Conservation (phyloP, 192 early-diverging fungal genomes). For the Backusella australiensis region DNA sequence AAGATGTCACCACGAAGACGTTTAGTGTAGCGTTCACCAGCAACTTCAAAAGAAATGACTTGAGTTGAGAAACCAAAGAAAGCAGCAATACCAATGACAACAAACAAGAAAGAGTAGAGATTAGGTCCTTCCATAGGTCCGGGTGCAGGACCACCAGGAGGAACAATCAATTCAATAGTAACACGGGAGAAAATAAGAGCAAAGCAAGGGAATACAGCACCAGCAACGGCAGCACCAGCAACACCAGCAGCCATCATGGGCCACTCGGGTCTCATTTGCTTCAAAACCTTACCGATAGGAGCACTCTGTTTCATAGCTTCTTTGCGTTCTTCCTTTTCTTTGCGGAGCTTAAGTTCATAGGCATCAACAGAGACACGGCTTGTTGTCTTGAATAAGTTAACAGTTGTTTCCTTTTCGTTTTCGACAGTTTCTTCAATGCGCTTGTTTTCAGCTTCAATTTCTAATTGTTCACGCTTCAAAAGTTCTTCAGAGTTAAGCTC, state of each 20-base stretch:
- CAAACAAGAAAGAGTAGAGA: constrained; percentile 40
- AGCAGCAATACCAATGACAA: constrained; percentile 59
- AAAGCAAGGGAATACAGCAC: constrained; percentile 75
- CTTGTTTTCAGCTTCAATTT: not conserved
- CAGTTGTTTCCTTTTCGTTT: not conserved
- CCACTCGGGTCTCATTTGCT: constrained; percentile 51
- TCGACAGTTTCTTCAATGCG: not conserved
- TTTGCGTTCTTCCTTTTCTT: constrained; percentile 38
- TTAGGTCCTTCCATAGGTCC: constrained; percentile 36
- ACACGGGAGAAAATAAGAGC: constrained; percentile 59
- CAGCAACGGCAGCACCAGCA: constrained; percentile 62
- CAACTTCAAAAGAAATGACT: constrained; percentile 58
- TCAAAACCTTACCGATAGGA: constrained; percentile 50
- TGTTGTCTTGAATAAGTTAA: not conserved
- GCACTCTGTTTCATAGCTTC: constrained; percentile 43
- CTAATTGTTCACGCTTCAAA: constrained; percentile 1
- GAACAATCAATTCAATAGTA: not conserved
- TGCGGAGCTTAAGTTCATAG: constrained; percentile 31
- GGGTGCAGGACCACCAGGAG: constrained; percentile 19
- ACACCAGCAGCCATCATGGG: constrained; percentile 51
- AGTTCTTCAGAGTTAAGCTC: not conserved
- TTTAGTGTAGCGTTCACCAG: constrained; percentile 64
- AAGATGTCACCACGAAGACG: constrained; percentile 66
- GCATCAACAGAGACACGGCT: constrained; percentile 5
- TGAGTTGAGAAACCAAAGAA: constrained; percentile 61